Evolutionary conservation across 75 land plant genomes (phyloP), one percentile per base, ranked within the genome.

Genomic region (Chamaecyparis obtusa): DNA sequence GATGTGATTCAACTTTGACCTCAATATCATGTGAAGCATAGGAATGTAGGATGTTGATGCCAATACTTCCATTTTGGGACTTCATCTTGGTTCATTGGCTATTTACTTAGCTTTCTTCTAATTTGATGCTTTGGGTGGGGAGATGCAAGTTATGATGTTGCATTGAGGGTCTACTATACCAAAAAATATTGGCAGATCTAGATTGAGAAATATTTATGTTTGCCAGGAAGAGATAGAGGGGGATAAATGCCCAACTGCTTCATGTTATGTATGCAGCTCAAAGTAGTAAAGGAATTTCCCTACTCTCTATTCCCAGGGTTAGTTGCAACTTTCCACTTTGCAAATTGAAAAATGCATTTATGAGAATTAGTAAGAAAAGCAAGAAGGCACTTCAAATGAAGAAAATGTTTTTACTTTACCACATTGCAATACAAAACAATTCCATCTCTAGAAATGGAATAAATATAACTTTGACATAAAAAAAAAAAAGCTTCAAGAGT

Each of bases 401-500:
- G 21, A 0, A 21, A 57, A 2, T 57, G 5, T 57, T 19, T 57
- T 2, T 21, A 5, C 64, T 57, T 57, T 4, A 57, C 64, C 15
- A 57, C 24, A 57, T 57, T 57, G 64, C 64, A 57, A 3, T 57
- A 17, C 1, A 21, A 24, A 3, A 3, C 24, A 57, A 57, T 21
- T 17, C 64, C 5, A 57, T 57, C 21, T 57, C 21, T 57, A 24
- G 24, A 57, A 21, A 57, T 21, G 24, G 64, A 57, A 57, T 57
- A 21, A 17, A 57, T 3, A 14, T 57, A 24, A 5, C 19, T 5
- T 3, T 57, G 64, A 57, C 24, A 91, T n/a, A n/a, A n/a, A n/a
- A n/a, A n/a, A n/a, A n/a, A n/a, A n/a, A n/a, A 85, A 91, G 88
- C 84, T 95, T 94, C 83, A 95, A 91, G 89, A 95, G 89, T 88